phyloP scores from a whole-genome alignment of 345 rosid species.

The Euphorbia peplus region DNA sequence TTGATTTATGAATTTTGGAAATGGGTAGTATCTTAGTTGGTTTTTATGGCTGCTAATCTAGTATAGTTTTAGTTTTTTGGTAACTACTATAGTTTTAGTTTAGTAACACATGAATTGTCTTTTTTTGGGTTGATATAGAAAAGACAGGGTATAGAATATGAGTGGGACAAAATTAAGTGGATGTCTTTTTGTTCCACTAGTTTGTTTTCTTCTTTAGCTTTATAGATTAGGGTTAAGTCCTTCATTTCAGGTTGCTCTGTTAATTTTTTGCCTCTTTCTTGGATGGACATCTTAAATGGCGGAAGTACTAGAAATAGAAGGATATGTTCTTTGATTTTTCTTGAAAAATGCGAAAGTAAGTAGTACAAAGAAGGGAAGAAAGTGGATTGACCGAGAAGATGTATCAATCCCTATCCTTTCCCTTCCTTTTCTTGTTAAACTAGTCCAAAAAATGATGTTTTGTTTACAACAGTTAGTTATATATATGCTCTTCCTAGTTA shows the following conservation, averaged over 20 bases:
- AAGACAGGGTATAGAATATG: constrained; percentile 1
- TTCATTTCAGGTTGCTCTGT: constrained; percentile 1
- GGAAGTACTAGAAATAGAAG: not conserved
- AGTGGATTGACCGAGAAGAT: too few species aligned
- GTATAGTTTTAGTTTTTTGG: not conserved
- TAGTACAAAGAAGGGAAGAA: too few species aligned
- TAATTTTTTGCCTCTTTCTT: constrained; percentile 1
- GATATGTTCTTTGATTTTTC: not conserved
- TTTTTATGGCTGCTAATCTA: too few species aligned
- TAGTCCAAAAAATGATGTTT: too few species aligned
- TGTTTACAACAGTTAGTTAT: too few species aligned
- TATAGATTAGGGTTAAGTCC: constrained; percentile 19
- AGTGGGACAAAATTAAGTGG: not conserved
- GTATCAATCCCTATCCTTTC: too few species aligned
- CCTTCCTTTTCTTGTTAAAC: too few species aligned
- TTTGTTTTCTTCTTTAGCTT: not conserved
- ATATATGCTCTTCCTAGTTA: too few species aligned
- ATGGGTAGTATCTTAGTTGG: too few species aligned
- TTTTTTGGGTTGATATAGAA: constrained; percentile 23
- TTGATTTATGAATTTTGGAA: too few species aligned
- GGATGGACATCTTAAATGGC: not conserved
- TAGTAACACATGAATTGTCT: not conserved
- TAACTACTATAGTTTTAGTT: not conserved
- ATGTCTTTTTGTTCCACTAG: not conserved
- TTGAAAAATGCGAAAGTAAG: not conserved